Evolutionary conservation across 371 early-diverging fungal genomes (phyloP).

Genomic region (Modicella reniformis): DNA sequence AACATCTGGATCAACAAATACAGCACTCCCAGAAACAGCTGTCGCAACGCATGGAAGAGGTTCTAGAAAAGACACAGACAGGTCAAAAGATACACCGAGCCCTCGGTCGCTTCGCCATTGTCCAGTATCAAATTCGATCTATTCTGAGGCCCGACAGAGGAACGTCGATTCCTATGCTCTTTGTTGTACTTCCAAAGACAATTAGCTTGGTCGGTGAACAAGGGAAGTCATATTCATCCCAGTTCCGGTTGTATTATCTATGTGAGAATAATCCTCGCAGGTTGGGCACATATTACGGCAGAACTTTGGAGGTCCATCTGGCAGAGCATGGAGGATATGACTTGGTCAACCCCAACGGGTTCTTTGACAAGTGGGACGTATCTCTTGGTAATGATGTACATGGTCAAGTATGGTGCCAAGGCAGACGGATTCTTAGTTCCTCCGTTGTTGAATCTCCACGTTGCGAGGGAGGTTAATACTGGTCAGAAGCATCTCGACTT

Average conservation of each 20-base stretch:
- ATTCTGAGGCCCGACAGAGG: conserved; percentile 20
- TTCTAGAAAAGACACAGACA: background rate
- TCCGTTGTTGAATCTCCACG: background rate
- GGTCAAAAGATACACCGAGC: background rate
- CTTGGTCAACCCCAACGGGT: background rate
- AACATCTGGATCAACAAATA: background rate
- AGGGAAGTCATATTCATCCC: background rate
- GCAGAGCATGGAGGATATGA: conserved; percentile 13
- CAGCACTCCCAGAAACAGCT: background rate
- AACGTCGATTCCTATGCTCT: conserved; percentile 21
- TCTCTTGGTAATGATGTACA: conserved; percentile 3
- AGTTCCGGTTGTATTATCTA: background rate
- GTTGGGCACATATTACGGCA: background rate
- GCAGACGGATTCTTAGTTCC: background rate
- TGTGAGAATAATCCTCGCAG: conserved; percentile 5
- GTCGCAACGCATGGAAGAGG: conserved; percentile 1
- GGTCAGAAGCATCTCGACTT: too few relatives aligned
- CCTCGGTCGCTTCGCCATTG: conserved; percentile 5
- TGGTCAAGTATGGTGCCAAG: conserved; percentile 5
- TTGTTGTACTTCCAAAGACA: conserved; percentile 26
- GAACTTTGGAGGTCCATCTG: background rate
- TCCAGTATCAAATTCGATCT: conserved; percentile 3
- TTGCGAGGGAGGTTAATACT: conserved; percentile 11
- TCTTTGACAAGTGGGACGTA: conserved; percentile 11
- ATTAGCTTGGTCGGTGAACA: background rate